Evolutionary conservation across 164 flowering plant genomes (phyloP).

Genomic region (Cinnamomum chago): DNA sequence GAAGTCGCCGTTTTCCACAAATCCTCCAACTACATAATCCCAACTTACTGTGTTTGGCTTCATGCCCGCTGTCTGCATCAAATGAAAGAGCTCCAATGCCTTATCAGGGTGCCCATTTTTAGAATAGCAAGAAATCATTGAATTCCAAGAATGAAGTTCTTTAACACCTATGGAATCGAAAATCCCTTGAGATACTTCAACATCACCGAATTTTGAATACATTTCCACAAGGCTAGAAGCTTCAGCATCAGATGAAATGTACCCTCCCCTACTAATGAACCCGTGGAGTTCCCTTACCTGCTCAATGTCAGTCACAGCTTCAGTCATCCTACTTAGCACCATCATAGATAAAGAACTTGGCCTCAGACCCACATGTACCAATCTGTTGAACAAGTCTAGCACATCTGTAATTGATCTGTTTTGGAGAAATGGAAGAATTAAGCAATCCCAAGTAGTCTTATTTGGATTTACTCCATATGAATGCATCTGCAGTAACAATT

Average conservation of each 20-base stretch:
- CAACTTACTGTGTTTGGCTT: constrained; percentile 19
- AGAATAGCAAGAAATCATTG: constrained; percentile 27
- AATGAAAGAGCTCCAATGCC: constrained; percentile 18
- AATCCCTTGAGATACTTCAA: constrained; percentile 20
- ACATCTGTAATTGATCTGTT: constrained; percentile 10
- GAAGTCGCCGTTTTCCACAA: constrained; percentile 15
- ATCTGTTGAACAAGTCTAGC: constrained; percentile 11
- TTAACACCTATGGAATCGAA: constrained; percentile 13
- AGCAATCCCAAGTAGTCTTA: constrained; percentile 22
- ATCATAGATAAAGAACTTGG: constrained; percentile 1
- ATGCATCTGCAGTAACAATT: constrained; percentile 17
- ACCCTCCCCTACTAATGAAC: constrained; percentile 9
- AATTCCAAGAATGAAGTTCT: constrained; percentile 22
- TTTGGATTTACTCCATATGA: constrained; percentile 18
- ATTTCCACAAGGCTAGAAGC: constrained; percentile 18
- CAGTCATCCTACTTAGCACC: constrained; percentile 13
- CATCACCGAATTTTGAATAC: constrained; percentile 20
- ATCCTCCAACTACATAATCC: constrained; percentile 21
- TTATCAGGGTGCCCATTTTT: constrained; percentile 11
- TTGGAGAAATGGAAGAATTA: constrained; percentile 13
- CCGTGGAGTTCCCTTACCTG: constrained; percentile 21
- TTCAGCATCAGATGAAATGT: background rate
- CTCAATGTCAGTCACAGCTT: constrained; percentile 10
- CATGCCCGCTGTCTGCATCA: constrained; percentile 18
- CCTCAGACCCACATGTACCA: constrained; percentile 13